Conservation (phyloP, 2,329 filamentous ascomycete species). For the Ophioceras dolichostomum region DNA sequence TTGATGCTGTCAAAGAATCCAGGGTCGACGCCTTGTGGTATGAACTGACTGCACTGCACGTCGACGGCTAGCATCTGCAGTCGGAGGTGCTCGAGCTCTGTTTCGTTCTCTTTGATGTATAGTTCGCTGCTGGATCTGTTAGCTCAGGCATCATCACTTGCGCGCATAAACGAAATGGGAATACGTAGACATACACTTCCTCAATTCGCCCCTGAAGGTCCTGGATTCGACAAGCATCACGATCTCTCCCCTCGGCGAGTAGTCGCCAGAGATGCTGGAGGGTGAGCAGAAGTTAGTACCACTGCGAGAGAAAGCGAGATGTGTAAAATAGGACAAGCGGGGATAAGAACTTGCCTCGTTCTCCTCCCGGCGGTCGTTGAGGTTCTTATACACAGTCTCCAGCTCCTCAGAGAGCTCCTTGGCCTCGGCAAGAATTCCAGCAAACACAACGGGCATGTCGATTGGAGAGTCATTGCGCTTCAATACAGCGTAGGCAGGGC, state of each 20-base stretch:
- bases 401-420: conserved; percentile 38
- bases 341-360: conserved; percentile 33
- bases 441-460: too few species aligned
- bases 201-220: conserved; percentile 45
- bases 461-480: too few species aligned
- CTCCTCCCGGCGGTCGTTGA: conserved; percentile 45
- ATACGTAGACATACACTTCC: conserved; percentile 42
- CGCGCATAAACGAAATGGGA: too few species aligned
- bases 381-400: conserved; percentile 32
- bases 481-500: too few species aligned
- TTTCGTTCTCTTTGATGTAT: conserved; percentile 42
- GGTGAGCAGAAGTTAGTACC: conserved; percentile 10
- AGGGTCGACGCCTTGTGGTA: conserved; percentile 31
- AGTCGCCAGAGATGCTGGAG: conserved; percentile 47
- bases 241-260: conserved; percentile 44
- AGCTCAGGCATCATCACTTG: too few species aligned
- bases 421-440: conserved; percentile 16
- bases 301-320: not conserved
- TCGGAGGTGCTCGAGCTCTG: conserved; percentile 47
- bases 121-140: conserved; percentile 29
- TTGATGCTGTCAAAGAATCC: conserved; percentile 47
- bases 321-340: conserved; percentile 1
- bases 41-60: conserved; percentile 36
- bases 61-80: conserved; percentile 52
- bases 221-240: conserved; percentile 43